These are phyloP conservation scores for Cryptococcus deneoformans DNA, from an alignment of 1,284 basidiomycete genomes.

Conservation along the genomic window DNA sequence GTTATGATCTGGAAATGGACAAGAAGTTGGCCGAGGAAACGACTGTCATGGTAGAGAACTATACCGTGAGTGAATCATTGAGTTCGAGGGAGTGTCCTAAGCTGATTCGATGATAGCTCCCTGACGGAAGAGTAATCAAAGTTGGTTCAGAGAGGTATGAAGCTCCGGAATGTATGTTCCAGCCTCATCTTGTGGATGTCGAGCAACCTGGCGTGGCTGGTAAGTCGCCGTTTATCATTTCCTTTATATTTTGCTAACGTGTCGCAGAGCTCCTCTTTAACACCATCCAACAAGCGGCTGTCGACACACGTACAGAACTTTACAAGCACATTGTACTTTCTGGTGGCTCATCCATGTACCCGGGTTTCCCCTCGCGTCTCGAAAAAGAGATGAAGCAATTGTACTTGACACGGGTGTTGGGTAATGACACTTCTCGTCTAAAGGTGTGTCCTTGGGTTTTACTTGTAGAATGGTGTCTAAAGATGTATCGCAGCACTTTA, in stretches of 20 bases:
- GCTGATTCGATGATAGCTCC: conserved; percentile 59
- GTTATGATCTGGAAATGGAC: conserved; percentile 94
- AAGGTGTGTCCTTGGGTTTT: conserved; percentile 60
- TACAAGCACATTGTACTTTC: conserved; percentile 99
- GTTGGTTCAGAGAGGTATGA: conserved; percentile 99
- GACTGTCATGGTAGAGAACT: conserved; percentile 92
- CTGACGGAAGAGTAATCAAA: conserved; percentile 95
- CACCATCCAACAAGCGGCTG: conserved; percentile 88
- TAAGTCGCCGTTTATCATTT: conserved; percentile 40
- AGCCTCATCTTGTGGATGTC: conserved; percentile 95
- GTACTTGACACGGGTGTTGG: conserved; percentile 84
- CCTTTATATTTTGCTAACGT: not conserved
- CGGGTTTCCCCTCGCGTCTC: conserved; percentile 89
- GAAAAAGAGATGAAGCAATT: conserved; percentile 99
- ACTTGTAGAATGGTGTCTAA: not conserved
- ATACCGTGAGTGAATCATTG: conserved; percentile 63
- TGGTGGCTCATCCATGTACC: conserved; percentile 98
- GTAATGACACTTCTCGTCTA: conserved; percentile 77
- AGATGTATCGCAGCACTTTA: conserved; percentile 76
- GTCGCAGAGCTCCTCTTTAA: conserved; percentile 86
- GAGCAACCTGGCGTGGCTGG: conserved; percentile 96
- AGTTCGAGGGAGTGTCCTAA: not conserved
- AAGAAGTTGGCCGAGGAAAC: conserved; percentile 94
- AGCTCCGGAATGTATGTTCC: conserved; percentile 99
- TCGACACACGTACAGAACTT: conserved; percentile 85